Conservation (phyloP, 2,329 filamentous ascomycete genomes). For the Trichophyton schoenleinii region DNA sequence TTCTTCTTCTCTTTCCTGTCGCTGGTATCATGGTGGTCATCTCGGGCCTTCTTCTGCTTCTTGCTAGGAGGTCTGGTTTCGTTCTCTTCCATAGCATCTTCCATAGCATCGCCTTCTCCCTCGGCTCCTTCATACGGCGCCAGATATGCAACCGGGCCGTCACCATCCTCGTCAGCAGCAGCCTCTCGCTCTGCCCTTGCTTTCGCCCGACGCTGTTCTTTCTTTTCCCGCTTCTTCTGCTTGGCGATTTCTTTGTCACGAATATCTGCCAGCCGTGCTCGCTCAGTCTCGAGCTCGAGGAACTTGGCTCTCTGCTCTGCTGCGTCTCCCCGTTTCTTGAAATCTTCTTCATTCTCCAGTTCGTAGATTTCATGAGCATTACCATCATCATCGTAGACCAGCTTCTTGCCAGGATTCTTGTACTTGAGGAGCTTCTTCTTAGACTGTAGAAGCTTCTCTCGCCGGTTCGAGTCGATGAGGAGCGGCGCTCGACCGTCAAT, state of each 20-base stretch:
- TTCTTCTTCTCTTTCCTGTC: constrained; percentile 19
- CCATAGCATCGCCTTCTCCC: constrained; percentile 10
- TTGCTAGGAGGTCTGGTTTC: constrained; percentile 24
- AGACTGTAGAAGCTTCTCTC: constrained; percentile 85
- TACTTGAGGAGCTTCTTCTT: constrained; percentile 91
- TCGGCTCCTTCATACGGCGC: constrained; percentile 20
- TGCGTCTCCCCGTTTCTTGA: constrained; percentile 60
- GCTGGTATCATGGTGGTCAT: constrained; percentile 17
- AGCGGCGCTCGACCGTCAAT: constrained; percentile 57
- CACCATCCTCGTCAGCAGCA: constrained; percentile 16
- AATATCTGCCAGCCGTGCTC: constrained; percentile 62
- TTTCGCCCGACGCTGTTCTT: constrained; percentile 31
- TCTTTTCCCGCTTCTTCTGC: constrained; percentile 50
- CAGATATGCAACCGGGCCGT: constrained; percentile 22
- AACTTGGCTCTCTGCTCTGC: constrained; percentile 66
- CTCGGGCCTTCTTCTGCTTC: constrained; percentile 31
- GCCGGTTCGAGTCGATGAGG: constrained; percentile 83
- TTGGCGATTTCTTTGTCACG: constrained; percentile 71
- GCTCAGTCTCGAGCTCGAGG: constrained; percentile 59
- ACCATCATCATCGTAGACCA: constrained; percentile 88
- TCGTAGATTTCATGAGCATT: constrained; percentile 76
- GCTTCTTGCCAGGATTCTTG: constrained; percentile 71
- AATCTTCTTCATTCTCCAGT: constrained; percentile 72
- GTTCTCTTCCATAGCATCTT: constrained; percentile 11
- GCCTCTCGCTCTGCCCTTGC: constrained; percentile 27